phyloP scores from a whole-genome alignment of 2,329 filamentous ascomycete species.

The Sclerotinia sclerotiorum region DNA sequence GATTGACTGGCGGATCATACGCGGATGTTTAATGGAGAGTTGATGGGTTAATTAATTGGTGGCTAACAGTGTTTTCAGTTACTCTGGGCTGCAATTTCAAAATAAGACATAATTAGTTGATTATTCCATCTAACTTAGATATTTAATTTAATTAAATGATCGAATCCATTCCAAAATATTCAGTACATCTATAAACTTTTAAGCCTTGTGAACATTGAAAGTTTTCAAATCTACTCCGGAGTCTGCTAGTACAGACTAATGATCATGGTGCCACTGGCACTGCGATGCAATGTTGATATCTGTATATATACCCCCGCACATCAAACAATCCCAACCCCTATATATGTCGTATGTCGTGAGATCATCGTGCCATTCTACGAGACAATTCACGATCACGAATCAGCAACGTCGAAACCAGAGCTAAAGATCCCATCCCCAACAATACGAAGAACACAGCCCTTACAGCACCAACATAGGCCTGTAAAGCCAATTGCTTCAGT shows the following conservation, averaged over 20 bases:
- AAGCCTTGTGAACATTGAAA: too few species aligned
- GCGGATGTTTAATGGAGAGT: not conserved
- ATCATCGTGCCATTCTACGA: slow-evolving; percentile 3
- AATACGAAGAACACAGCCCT: slow-evolving; percentile 20
- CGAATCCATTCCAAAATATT: too few species aligned
- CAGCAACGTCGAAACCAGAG: not conserved
- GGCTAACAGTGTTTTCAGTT: not conserved
- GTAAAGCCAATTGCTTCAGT: not conserved
- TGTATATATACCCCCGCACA: not conserved
- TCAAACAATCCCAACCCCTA: not conserved
- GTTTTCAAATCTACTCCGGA: too few species aligned
- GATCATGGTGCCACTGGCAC: too few species aligned
- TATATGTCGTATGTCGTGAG: not conserved
- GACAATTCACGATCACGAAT: slow-evolving; percentile 19
- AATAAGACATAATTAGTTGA: too few species aligned
- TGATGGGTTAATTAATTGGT: not conserved
- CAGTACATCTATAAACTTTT: too few species aligned
- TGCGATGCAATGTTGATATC: not conserved
- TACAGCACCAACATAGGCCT: slow-evolving; percentile 20
- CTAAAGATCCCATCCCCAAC: slow-evolving; percentile 11
- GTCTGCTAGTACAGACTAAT: too few species aligned
- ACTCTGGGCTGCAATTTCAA: too few species aligned
- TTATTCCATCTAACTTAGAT: too few species aligned
- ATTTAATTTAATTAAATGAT: too few species aligned
- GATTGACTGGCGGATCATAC: not conserved